Percentiles rank a stretch among this genome's conserved stretches.
These are phyloP conservation scores for Ogataea paraovalis DNA, from an alignment of 805 yeast species.

Conservation along the genomic window DNA sequence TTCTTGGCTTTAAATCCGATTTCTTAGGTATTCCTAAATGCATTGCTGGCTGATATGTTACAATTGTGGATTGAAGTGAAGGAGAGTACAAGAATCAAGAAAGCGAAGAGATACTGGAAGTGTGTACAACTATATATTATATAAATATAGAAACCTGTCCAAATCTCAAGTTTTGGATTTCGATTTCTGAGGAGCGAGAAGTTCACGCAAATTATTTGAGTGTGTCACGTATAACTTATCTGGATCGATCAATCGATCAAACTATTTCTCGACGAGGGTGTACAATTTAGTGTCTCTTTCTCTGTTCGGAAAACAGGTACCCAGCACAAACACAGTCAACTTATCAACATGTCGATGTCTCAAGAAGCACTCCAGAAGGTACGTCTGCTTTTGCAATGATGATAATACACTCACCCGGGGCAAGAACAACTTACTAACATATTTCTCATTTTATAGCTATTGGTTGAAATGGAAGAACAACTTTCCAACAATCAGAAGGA, in stretches of 20 bases:
- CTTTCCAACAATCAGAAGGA: constrained; percentile 57
- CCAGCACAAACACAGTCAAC: too few species aligned
- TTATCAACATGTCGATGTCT: constrained; percentile 9
- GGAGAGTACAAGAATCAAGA: background rate
- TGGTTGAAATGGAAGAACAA: constrained; percentile 65
- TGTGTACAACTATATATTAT: background rate
- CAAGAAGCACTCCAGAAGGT: constrained; percentile 20
- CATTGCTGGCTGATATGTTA: constrained; percentile 8
- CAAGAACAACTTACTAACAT: background rate
- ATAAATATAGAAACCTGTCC: background rate
- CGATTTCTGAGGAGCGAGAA: too few species aligned
- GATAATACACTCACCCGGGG: too few species aligned
- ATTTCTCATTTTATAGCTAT: constrained; percentile 32
- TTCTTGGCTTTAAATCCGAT: constrained; percentile 23
- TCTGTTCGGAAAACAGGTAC: too few species aligned
- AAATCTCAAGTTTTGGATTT: too few species aligned
- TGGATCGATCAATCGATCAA: too few species aligned
- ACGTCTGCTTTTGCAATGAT: constrained; percentile 9
- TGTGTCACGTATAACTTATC: too few species aligned
- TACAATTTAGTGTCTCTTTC: too few species aligned
- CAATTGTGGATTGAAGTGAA: background rate
- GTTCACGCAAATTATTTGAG: too few species aligned
- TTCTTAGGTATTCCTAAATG: constrained; percentile 26
- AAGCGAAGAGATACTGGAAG: background rate
- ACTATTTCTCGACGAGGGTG: too few species aligned